Evolutionary conservation across 192 early-diverging fungal genomes (phyloP).

Genomic region (Entophlyctis luteolus): DNA sequence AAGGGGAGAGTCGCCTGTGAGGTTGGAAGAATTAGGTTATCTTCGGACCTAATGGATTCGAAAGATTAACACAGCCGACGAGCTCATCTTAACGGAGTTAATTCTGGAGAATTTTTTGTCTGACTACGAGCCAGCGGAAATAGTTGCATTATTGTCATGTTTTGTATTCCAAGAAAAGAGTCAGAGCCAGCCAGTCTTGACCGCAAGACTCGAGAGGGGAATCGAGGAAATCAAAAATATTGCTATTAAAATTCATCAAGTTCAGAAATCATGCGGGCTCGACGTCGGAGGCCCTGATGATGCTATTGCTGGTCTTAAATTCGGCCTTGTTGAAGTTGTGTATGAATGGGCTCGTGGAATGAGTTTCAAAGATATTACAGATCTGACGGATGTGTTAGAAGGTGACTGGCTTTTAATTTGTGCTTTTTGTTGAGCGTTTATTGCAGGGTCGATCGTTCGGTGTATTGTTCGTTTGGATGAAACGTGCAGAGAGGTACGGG

Average conservation of each 20-base stretch:
- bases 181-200: constrained; percentile 59
- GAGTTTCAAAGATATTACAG: constrained; percentile 85
- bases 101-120: constrained; percentile 90
- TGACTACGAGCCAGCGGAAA: constrained; percentile 86
- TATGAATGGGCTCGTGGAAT: constrained; percentile 97
- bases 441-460: constrained; percentile 80
- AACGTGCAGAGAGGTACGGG: constrained; percentile 82
- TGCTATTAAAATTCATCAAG: constrained; percentile 63
- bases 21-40: constrained; percentile 25
- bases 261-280: constrained; percentile 72
- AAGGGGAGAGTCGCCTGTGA: constrained; percentile 97
- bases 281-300: constrained; percentile 40
- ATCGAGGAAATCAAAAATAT: constrained; percentile 64
- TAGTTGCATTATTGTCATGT: constrained; percentile 85
- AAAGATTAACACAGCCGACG: constrained; percentile 91
- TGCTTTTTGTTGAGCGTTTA: background rate
- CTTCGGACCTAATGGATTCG: background rate
- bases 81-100: constrained; percentile 88
- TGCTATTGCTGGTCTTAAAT: constrained; percentile 51
- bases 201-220: constrained; percentile 57
- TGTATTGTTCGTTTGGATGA: constrained; percentile 91
- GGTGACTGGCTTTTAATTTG: constrained; percentile 46
- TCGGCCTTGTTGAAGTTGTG: constrained; percentile 91
- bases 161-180: constrained; percentile 96
- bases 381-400: constrained; percentile 91